Evolutionary conservation across 139 green algal genomes (phyloP).

Genomic region (Mesotaenium endlicherianum): DNA sequence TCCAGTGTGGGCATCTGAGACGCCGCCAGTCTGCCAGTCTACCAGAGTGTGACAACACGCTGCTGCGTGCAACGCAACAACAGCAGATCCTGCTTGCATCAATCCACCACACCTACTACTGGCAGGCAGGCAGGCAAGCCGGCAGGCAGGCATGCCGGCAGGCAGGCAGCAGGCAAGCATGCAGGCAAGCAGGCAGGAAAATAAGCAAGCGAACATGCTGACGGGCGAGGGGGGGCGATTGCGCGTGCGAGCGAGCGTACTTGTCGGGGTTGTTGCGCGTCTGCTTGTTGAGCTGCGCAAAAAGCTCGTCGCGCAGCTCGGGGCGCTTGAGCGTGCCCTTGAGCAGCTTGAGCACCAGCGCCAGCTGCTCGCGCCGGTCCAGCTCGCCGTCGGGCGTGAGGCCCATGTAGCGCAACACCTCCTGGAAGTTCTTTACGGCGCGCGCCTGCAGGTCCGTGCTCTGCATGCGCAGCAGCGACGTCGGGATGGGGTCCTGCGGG

Average conservation of each 20-base stretch:
- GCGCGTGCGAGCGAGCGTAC: conserved; percentile 8
- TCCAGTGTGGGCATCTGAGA: too few relatives aligned
- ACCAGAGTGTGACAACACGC: too few relatives aligned
- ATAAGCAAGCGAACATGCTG: too few relatives aligned
- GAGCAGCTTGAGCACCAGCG: conserved; percentile 71
- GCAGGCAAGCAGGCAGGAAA: too few relatives aligned
- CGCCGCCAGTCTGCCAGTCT: too few relatives aligned
- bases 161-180: too few relatives aligned
- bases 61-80: too few relatives aligned
- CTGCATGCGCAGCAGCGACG: conserved; percentile 80
- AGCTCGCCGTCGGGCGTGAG: conserved; percentile 3
- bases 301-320: conserved; percentile 93
- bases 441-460: conserved; percentile 70
- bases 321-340: conserved; percentile 80
- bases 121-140: too few relatives aligned
- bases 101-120: too few relatives aligned
- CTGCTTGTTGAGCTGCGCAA: conserved; percentile 86
- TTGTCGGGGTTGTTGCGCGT: conserved; percentile 74
- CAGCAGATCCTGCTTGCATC: too few relatives aligned
- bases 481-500: conserved; percentile 73
- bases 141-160: too few relatives aligned
- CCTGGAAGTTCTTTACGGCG: conserved; percentile 88
- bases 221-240: too few relatives aligned
- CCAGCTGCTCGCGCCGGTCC: conserved; percentile 9
- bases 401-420: conserved; percentile 80